Percentiles rank a stretch among this genome's conserved stretches.
phyloP scores from a whole-genome alignment of 2,329 filamentous ascomycete species.

The Phaeosphaeriaceae sp. region DNA sequence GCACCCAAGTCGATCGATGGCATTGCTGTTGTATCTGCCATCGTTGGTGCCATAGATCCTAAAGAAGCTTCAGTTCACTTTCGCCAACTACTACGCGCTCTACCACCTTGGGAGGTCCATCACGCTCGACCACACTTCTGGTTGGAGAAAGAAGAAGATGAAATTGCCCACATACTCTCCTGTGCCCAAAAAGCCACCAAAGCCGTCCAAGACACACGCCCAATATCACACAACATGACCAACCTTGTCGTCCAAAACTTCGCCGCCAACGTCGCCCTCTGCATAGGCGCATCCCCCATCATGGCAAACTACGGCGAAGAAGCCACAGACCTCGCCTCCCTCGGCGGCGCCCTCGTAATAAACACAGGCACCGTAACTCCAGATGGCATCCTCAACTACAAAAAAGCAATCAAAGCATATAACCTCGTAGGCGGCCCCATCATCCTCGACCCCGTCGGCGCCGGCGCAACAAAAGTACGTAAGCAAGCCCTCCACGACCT shows the following conservation, averaged over 20 bases:
- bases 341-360: conserved; percentile 81
- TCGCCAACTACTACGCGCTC: conserved; percentile 57
- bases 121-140: conserved; percentile 22
- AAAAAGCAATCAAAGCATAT: conserved; percentile 78
- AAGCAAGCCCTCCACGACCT: conserved; percentile 73
- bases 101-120: conserved; percentile 32
- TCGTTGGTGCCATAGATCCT: conserved; percentile 75
- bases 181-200: conserved; percentile 57
- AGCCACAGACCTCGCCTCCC: conserved; percentile 76
- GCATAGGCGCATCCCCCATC: conserved; percentile 86
- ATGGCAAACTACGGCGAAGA: conserved; percentile 91
- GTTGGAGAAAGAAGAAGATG: conserved; percentile 23
- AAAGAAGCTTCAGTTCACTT: conserved; percentile 67
- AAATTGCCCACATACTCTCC: conserved; percentile 16
- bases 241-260: conserved; percentile 96
- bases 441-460: conserved; percentile 88
- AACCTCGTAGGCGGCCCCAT: conserved; percentile 77
- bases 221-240: conserved; percentile 95
- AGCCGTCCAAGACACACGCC: conserved; percentile 67
- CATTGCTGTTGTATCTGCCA: conserved; percentile 87
- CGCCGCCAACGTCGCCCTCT: conserved; percentile 86
- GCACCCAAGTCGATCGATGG: conserved; percentile 72
- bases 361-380: conserved; percentile 94
- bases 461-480: conserved; percentile 79
- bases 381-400: conserved; percentile 73